phyloP scores from a whole-genome alignment of 176 grass and related monocot genomes.

The Calamus simplicifolius region DNA sequence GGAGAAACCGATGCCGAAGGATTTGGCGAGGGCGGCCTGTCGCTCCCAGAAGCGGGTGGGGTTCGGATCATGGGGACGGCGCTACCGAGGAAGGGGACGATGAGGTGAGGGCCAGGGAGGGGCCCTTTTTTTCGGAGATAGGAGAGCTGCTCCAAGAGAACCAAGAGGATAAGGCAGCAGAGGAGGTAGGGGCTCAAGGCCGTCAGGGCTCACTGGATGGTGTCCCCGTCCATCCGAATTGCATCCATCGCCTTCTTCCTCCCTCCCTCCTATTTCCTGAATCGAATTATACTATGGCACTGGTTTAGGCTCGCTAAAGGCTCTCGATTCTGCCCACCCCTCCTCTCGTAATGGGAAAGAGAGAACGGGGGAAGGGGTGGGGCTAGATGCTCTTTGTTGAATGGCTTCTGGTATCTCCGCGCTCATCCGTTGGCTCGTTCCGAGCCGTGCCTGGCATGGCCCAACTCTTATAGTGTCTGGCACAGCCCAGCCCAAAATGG shows the following conservation, averaged over 20 bases:
- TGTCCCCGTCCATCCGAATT: constrained; percentile 27
- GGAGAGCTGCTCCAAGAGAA: constrained; percentile 56
- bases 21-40: constrained; percentile 38
- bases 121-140: constrained; percentile 69
- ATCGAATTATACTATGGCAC: too few species aligned
- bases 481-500: too few species aligned
- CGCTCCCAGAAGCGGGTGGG: constrained; percentile 51
- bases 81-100: constrained; percentile 66
- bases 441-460: too few species aligned
- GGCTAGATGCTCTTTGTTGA: too few species aligned
- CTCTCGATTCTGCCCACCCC: too few species aligned
- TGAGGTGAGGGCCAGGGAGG: constrained; percentile 35
- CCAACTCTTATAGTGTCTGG: too few species aligned
- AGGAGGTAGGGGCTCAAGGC: constrained; percentile 35
- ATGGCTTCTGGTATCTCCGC: too few species aligned
- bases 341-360: too few species aligned
- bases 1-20: constrained; percentile 44
- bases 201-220: constrained; percentile 3
- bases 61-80: constrained; percentile 37
- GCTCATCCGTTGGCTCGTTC: too few species aligned
- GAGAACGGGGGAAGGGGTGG: too few species aligned
- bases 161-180: constrained; percentile 15
- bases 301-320: too few species aligned
- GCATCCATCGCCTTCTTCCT: background rate
- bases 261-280: too few species aligned